Percentiles rank a stretch among this genome's conserved stretches.
Conservation (phyloP, 805 yeast species). For the Saccharomyces cerevisiae region DNA sequence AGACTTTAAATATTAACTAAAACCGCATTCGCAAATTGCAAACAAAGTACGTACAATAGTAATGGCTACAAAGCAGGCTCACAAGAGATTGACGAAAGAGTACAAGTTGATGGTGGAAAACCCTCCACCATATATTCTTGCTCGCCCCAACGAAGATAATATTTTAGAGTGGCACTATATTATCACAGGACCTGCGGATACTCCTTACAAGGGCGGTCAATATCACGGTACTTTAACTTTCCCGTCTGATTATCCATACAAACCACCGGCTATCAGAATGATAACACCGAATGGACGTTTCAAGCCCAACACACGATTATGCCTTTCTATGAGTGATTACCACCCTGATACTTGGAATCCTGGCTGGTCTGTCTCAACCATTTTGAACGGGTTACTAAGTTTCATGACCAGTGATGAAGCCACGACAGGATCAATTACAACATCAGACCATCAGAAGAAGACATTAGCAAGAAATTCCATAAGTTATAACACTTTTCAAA, state of each 20-base stretch:
- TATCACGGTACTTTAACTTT: constrained; percentile 82
- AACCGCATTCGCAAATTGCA: not conserved
- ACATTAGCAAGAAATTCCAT: constrained; percentile 52
- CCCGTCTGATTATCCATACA: constrained; percentile 81
- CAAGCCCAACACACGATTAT: constrained; percentile 68
- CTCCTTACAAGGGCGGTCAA: constrained; percentile 81
- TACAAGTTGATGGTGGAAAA: constrained; percentile 65
- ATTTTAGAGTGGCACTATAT: constrained; percentile 91
- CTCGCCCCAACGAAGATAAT: constrained; percentile 81
- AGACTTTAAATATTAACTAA: not conserved
- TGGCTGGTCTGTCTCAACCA: constrained; percentile 89
- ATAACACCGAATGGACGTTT: constrained; percentile 87
- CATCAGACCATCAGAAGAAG: constrained; percentile 51
- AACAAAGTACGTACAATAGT: not conserved
- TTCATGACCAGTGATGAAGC: constrained; percentile 85
- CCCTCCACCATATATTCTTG: constrained; percentile 79
- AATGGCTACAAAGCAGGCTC: constrained; percentile 41
- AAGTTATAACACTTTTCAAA: constrained; percentile 49
- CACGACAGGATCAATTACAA: constrained; percentile 73
- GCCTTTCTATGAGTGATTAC: constrained; percentile 88
- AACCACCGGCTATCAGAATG: constrained; percentile 86
- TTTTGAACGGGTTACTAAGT: constrained; percentile 76
- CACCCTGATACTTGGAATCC: constrained; percentile 97
- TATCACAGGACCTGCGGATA: constrained; percentile 83
- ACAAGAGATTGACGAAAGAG: constrained; percentile 59